These are phyloP conservation scores for Omphalea diandra DNA, from an alignment of 441 rosid species.

Conservation along the genomic window DNA sequence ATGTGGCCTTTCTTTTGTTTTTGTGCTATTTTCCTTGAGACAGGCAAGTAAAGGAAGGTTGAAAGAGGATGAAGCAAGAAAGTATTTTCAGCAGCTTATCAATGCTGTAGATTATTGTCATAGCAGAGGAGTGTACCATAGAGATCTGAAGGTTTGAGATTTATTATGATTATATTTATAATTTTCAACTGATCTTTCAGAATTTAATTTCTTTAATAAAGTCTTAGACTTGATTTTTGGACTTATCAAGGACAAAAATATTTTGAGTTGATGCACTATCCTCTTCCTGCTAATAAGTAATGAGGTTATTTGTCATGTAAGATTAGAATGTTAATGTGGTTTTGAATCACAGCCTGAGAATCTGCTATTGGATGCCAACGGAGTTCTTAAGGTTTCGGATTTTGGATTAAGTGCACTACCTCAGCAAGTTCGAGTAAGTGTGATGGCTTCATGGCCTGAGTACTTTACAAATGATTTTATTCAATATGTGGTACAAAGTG, in stretches of 20 bases:
- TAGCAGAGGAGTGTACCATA: constrained; percentile 90
- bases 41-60: constrained; percentile 92
- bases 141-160: constrained; percentile 80
- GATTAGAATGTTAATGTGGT: constrained; percentile 16
- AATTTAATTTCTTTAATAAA: neutral
- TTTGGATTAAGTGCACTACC: constrained; percentile 98
- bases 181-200: neutral
- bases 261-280: neutral
- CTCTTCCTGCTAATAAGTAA: neutral
- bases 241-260: too few species aligned
- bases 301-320: neutral
- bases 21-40: constrained; percentile 19
- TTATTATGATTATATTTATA: neutral
- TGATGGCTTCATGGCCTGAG: constrained; percentile 14
- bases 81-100: constrained; percentile 93
- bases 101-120: constrained; percentile 97
- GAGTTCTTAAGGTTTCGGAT: constrained; percentile 87
- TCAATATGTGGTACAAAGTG: neutral
- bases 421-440: constrained; percentile 95
- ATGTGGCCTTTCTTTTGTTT: constrained; percentile 2
- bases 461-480: neutral
- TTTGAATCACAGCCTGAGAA: constrained; percentile 80
- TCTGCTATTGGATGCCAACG: constrained; percentile 83
- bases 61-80: constrained; percentile 94
- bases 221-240: too few species aligned